A percentile compares a stretch with the other conserved stretches of the same genome.
Evolutionary conservation across 805 yeast species (phyloP).

Genomic region (Yarrowia yakushimensis): DNA sequence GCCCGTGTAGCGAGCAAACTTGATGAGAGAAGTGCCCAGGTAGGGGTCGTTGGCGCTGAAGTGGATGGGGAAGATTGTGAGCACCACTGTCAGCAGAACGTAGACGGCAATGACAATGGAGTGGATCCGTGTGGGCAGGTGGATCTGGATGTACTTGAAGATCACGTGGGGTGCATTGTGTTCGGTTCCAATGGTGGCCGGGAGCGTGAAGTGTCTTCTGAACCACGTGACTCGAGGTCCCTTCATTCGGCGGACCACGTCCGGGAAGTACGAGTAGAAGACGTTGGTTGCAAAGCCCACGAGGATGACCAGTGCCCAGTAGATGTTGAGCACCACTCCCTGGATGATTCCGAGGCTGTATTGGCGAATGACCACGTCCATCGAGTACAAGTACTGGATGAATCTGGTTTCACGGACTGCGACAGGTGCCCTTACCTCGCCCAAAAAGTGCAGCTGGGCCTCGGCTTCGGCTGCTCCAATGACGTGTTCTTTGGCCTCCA

Average conservation of each 20-base stretch:
- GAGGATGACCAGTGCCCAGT: constrained; percentile 4
- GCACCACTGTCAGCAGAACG: not conserved
- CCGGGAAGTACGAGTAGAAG: constrained; percentile 9
- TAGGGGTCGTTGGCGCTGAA: constrained; percentile 2
- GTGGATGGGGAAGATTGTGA: constrained; percentile 16
- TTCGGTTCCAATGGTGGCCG: not conserved
- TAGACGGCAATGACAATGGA: constrained; percentile 9
- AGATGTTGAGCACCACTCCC: constrained; percentile 15
- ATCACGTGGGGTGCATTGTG: constrained; percentile 10
- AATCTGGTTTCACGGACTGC: constrained; percentile 5
- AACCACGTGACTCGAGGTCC: constrained; percentile 7
- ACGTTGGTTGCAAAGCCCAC: constrained; percentile 10
- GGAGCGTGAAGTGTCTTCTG: constrained; percentile 8
- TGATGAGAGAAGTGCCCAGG: constrained; percentile 9
- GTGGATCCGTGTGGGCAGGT: constrained; percentile 9
- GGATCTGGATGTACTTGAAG: constrained; percentile 15
- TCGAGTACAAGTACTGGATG: constrained; percentile 11
- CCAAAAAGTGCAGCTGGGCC: constrained; percentile 7
- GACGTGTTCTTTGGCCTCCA: not conserved
- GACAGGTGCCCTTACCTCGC: constrained; percentile 6
- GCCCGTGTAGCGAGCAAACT: constrained; percentile 11
- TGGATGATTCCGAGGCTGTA: constrained; percentile 20
- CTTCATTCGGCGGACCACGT: not conserved
- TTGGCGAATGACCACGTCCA: constrained; percentile 7
- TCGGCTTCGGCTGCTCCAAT: constrained; percentile 6